Evolutionary conservation across 257 asterid genomes (phyloP), one percentile per base, ranked within the genome.

Genomic region (Verbena officinalis): DNA sequence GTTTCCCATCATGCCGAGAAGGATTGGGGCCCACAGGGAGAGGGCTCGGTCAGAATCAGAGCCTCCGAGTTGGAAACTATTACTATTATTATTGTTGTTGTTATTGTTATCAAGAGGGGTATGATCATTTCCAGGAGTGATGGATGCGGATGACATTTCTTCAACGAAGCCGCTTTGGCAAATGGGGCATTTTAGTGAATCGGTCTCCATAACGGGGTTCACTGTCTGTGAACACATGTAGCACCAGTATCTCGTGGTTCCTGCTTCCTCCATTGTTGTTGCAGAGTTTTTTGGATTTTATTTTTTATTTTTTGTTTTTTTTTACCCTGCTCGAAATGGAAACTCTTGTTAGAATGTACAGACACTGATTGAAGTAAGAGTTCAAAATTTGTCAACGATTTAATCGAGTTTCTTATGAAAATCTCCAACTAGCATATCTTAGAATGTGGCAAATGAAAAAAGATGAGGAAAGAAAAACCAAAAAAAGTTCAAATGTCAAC

Each of bases 1-100:
- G 52, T 74, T 81, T 44, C 73, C 77, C 81, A 91, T 79, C 94
- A 88, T 83, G 24, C 95, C 96, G 0, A 86, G 84, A 67, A 88
- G 73, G 73, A 91, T 80, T 13, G 95, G 96, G 23, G 96, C 95
- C 98, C 94, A 91, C 11, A 88, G 86, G 71, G 98, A 83, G 69
- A 86, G 84, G 49, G 88, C 94, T 0, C 82, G 89, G 20, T 91
- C 93, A 12, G 90, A 72, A 59, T 86, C 97, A 0, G 79, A 21
- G 21, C 77, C 86, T 43, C 81, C 90, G 31, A 75, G 49, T 44
- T 79, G 86, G 16, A 81, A 36, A 73, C 5, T 27, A 27, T 27
- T 27, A 27, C 5, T 27, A 27, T 27, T 27, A 27, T 5, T 27
- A 27, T 5, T 27, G 5, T 27, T 27, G 5, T 27, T 27, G 5